Evolutionary conservation across 2,329 filamentous ascomycete species (phyloP), one percentile per base, ranked within the genome.

Genomic region (Xylaria sp.): DNA sequence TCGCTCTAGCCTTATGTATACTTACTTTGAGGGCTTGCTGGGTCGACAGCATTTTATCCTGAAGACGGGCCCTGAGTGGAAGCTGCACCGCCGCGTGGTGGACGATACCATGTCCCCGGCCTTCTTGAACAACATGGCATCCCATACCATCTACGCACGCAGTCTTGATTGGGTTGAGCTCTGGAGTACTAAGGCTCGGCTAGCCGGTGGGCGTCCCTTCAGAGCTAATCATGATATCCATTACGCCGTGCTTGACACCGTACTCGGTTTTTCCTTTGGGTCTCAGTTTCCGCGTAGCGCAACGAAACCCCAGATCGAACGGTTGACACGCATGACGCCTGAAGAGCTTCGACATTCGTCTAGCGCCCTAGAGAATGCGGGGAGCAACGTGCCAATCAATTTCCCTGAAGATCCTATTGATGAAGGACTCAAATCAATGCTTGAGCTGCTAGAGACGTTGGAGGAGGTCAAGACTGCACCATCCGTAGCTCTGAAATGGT

Each of bases 131-230:
- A 14, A 24, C 55, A 9, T 32, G 6, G 61, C 50, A 27, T 56
- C 51, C 2, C 61, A 50, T 1, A n/a, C 56, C 32, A 11, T 68
- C 11, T 56, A 65, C 39, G 39, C 30, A 19, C 27, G 47, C 9
- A 72, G 70, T 12, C 27, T 64, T 5, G 63, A 66, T 1, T 65
- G 81, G 12, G 68, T 81, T 1, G 61, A 75, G 5, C 71, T 82
- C 0, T 81, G 80, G 79, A 51, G 58, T 47, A 58, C 5, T 50
- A 71, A 53, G 67, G 74, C 72, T 2, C 70, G 75, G 1, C 70
- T 80, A 2, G 79, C 80, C 32, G 74, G 74, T 48, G 78, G 80
- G 12, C 73, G 75, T 21, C 75, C 75, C n/a, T 77, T 76, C 11
- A 56, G 7, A 5, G 53, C 58, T 3, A 74, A 74, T 2, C 27